Evolutionary conservation across 129 eudicot genomes (phyloP).

Genomic region (Kitagawia praeruptora): DNA sequence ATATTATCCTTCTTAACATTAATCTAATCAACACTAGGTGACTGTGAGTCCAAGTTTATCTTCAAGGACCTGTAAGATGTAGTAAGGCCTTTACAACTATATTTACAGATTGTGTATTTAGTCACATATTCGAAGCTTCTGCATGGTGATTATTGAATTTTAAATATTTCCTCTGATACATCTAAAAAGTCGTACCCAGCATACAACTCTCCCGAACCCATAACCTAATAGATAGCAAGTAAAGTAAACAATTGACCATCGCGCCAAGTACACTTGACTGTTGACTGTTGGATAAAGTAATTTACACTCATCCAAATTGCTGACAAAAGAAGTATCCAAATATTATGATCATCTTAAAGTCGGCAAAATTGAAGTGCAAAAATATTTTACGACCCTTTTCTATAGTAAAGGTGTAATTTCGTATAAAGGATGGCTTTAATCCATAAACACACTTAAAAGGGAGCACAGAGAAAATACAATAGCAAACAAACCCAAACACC

Average conservation of each 20-base stretch:
- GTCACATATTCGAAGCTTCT: background rate
- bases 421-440: background rate
- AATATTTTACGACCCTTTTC: background rate
- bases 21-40: background rate
- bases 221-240: background rate
- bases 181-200: background rate
- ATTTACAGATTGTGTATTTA: background rate
- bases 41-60: background rate
- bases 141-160: background rate
- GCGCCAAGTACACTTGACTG: background rate
- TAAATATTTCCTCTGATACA: background rate
- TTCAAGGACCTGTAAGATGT: background rate
- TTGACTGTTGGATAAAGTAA: background rate
- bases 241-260: background rate
- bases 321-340: background rate
- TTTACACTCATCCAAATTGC: background rate
- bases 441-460: background rate
- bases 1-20: background rate
- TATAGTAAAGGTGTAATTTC: background rate
- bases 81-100: background rate
- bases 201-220: background rate
- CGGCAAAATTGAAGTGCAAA: background rate
- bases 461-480: background rate
- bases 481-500: background rate
- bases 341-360: background rate